These are phyloP conservation scores for Berkeleyomyces basicola DNA, from an alignment of 2,329 filamentous ascomycete species.

Conservation along the genomic window DNA sequence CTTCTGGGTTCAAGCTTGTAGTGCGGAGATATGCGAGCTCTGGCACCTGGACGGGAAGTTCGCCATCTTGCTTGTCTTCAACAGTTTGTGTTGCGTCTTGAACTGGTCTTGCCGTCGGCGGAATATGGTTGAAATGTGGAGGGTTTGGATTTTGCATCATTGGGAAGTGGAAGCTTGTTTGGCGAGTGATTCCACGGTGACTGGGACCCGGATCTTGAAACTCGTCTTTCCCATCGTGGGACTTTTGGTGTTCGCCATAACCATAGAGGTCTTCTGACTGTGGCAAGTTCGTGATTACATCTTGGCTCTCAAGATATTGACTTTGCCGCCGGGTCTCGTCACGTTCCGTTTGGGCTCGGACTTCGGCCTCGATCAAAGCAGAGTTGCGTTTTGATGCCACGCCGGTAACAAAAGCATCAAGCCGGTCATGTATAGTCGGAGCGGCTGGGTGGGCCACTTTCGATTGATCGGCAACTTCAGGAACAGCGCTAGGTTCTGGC, in stretches of 20 bases:
- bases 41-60: slow-evolving; percentile 27
- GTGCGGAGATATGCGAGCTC: slow-evolving; percentile 43
- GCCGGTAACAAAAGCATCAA: slow-evolving; percentile 74
- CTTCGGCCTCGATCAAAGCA: slow-evolving; percentile 65
- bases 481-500: slow-evolving; percentile 15
- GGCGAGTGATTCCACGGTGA: slow-evolving; percentile 2
- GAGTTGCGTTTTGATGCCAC: slow-evolving; percentile 80
- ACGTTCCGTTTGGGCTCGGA: slow-evolving; percentile 59
- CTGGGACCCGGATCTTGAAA: background rate
- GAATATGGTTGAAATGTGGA: slow-evolving; percentile 44
- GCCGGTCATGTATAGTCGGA: slow-evolving; percentile 64
- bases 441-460: slow-evolving; percentile 42
- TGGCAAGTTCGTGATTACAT: slow-evolving; percentile 68
- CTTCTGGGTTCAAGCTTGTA: slow-evolving; percentile 22
- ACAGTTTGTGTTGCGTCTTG: slow-evolving; percentile 1
- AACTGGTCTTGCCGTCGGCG: slow-evolving; percentile 21
- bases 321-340: slow-evolving; percentile 65
- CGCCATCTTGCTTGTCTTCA: slow-evolving; percentile 15
- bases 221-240: background rate
- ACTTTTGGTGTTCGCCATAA: slow-evolving; percentile 19
- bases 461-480: slow-evolving; percentile 18
- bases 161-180: slow-evolving; percentile 44
- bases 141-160: slow-evolving; percentile 30
- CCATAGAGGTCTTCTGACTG: slow-evolving; percentile 47
- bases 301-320: slow-evolving; percentile 66